phyloP scores from a whole-genome alignment of 2,329 filamentous ascomycete species.

The Elsinoe perseae region DNA sequence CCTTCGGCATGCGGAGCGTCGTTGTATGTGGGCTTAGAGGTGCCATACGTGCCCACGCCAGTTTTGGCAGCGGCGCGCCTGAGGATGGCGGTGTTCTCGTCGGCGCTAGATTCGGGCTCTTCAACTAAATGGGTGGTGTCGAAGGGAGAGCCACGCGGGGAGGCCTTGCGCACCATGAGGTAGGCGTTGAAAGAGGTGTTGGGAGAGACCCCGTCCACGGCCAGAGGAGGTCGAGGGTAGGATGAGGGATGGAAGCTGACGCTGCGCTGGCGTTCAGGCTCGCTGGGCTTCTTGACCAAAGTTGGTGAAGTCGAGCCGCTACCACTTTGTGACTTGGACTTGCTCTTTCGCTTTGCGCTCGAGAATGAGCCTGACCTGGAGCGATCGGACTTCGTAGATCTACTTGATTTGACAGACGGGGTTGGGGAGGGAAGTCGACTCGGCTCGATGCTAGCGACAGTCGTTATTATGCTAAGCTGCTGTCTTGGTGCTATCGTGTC shows the following conservation, averaged over 20 bases:
- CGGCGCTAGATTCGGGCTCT: slow-evolving; percentile 31
- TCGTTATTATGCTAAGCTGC: slow-evolving; percentile 9
- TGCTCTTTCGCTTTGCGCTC: slow-evolving; percentile 11
- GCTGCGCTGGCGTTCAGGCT: slow-evolving; percentile 18
- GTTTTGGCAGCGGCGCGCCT: slow-evolving; percentile 17
- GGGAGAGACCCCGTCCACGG: slow-evolving; percentile 10
- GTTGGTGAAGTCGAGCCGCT: slow-evolving; percentile 5
- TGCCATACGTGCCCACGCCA: not conserved
- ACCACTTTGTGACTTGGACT: slow-evolving; percentile 12
- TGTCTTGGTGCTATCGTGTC: not conserved
- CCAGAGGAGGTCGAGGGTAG: slow-evolving; percentile 8
- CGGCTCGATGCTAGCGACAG: slow-evolving; percentile 6
- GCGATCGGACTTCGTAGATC: not conserved
- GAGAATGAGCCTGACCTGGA: slow-evolving; percentile 10
- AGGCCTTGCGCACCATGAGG: slow-evolving; percentile 18
- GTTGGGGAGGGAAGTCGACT: not conserved
- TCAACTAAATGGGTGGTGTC: slow-evolving; percentile 18
- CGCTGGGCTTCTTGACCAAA: not conserved
- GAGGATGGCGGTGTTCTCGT: slow-evolving; percentile 38
- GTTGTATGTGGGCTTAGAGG: not conserved
- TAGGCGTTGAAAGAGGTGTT: slow-evolving; percentile 19
- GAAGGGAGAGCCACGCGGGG: slow-evolving; percentile 16
- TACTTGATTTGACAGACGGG: not conserved
- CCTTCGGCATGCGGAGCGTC: slow-evolving; percentile 15
- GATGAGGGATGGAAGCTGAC: slow-evolving; percentile 23